Percentiles rank a stretch among this genome's conserved stretches.
These are phyloP conservation scores for Aegilops bicornis DNA, from an alignment of 176 grass and related monocot genomes.

Conservation along the genomic window DNA sequence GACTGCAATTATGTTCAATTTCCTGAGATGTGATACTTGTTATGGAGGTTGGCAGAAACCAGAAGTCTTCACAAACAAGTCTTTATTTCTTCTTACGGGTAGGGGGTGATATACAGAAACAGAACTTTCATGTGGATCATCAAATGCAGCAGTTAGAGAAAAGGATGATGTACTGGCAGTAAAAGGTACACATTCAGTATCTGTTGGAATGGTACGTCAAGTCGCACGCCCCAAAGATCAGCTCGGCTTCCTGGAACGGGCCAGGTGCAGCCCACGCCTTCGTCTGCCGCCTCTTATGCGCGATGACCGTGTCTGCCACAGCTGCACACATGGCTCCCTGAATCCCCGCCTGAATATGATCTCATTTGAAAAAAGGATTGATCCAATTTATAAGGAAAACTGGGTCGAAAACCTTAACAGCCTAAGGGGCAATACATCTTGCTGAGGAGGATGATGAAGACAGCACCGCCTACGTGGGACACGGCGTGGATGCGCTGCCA, in stretches of 20 bases:
- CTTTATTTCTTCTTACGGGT: background rate
- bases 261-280: background rate
- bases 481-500: too few relatives aligned
- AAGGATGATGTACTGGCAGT: background rate
- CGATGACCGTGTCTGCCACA: background rate
- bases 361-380: too few relatives aligned
- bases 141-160: background rate
- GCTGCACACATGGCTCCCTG: background rate
- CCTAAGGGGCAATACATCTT: too few relatives aligned
- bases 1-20: background rate
- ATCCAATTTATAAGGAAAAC: too few relatives aligned
- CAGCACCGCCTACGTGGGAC: too few relatives aligned
- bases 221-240: background rate
- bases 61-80: background rate
- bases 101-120: background rate
- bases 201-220: background rate
- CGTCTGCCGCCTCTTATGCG: background rate
- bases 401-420: too few relatives aligned
- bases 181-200: background rate
- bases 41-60: background rate
- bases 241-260: background rate
- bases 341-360: too few relatives aligned
- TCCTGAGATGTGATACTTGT: background rate
- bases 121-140: background rate
- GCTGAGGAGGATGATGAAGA: too few relatives aligned